phyloP scores from a whole-genome alignment of 345 rosid genomes.

The Brassica juncea region DNA sequence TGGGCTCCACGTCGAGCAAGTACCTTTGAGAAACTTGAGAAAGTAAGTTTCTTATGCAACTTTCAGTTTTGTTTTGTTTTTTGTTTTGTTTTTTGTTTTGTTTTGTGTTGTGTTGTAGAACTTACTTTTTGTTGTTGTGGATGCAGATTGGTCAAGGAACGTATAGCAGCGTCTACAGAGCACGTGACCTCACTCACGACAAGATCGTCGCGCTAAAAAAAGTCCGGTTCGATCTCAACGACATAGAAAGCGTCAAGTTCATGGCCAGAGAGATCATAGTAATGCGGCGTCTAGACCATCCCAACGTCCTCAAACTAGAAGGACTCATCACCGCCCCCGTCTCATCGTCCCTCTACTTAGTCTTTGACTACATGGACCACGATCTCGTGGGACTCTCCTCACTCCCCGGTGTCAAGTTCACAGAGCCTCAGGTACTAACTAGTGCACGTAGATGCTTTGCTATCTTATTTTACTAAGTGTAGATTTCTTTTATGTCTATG shows the following conservation, averaged over 20 bases:
- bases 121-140: neutral
- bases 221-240: slow-evolving; percentile 77
- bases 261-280: slow-evolving; percentile 89
- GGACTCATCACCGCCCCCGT: slow-evolving; percentile 77
- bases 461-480: neutral
- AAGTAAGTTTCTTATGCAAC: slow-evolving; percentile 47
- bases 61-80: too few species aligned
- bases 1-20: slow-evolving; percentile 86
- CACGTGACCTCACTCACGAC: slow-evolving; percentile 62
- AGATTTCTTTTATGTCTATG: slow-evolving; percentile 14
- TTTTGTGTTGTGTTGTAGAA: neutral
- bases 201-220: slow-evolving; percentile 83
- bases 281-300: slow-evolving; percentile 79
- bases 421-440: slow-evolving; percentile 78
- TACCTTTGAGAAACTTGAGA: slow-evolving; percentile 78
- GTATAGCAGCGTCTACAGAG: slow-evolving; percentile 84
- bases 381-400: slow-evolving; percentile 92
- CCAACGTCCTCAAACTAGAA: slow-evolving; percentile 77
- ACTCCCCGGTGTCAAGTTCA: slow-evolving; percentile 70
- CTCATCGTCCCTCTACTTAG: slow-evolving; percentile 77
- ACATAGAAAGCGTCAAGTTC: slow-evolving; percentile 81
- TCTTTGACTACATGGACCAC: slow-evolving; percentile 97
- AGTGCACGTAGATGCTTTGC: slow-evolving; percentile 32
- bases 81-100: too few species aligned
- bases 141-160: slow-evolving; percentile 99